Evolutionary conservation across 257 asterid species (phyloP).

Genomic region (Solanum dulcamara): DNA sequence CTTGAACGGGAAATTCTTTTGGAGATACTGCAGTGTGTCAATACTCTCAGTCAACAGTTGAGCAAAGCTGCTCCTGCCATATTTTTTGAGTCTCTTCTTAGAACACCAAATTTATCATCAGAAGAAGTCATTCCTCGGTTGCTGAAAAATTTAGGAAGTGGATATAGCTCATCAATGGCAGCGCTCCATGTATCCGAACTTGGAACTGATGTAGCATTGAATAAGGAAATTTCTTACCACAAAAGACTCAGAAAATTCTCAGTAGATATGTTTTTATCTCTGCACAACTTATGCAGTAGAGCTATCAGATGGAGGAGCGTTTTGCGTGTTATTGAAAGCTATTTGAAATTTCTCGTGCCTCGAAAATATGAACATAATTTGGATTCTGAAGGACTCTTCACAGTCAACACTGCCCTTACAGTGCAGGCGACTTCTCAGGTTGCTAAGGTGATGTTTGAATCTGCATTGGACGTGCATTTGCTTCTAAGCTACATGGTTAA

Average conservation of each 20-base stretch:
- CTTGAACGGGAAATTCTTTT: conserved; percentile 44
- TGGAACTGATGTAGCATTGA: conserved; percentile 75
- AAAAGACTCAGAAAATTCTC: conserved; percentile 79
- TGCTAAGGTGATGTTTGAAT: conserved; percentile 82
- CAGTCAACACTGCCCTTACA: conserved; percentile 34
- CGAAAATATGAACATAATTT: conserved; percentile 42
- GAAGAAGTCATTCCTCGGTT: conserved; percentile 73
- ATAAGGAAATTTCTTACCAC: conserved; percentile 64
- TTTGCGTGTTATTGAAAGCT: conserved; percentile 59
- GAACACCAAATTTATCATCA: conserved; percentile 40
- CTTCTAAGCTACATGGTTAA: conserved; percentile 74
- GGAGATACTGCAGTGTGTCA: conserved; percentile 62
- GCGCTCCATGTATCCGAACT: conserved; percentile 53
- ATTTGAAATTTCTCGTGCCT: conserved; percentile 72
- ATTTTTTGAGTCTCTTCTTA: conserved; percentile 59
- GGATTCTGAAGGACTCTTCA: conserved; percentile 30
- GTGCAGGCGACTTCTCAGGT: conserved; percentile 87
- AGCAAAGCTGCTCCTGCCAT: conserved; percentile 85
- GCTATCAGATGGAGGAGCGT: conserved; percentile 74
- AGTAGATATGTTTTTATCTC: conserved; percentile 54
- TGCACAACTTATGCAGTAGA: conserved; percentile 51
- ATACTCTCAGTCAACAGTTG: conserved; percentile 64
- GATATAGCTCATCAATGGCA: conserved; percentile 51
- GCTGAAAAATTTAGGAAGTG: conserved; percentile 63
- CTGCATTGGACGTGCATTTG: conserved; percentile 68